Evolutionary conservation across 495 filamentous ascomycete genomes (phyloP).

Genomic region (Trichodelitschia bisporula): DNA sequence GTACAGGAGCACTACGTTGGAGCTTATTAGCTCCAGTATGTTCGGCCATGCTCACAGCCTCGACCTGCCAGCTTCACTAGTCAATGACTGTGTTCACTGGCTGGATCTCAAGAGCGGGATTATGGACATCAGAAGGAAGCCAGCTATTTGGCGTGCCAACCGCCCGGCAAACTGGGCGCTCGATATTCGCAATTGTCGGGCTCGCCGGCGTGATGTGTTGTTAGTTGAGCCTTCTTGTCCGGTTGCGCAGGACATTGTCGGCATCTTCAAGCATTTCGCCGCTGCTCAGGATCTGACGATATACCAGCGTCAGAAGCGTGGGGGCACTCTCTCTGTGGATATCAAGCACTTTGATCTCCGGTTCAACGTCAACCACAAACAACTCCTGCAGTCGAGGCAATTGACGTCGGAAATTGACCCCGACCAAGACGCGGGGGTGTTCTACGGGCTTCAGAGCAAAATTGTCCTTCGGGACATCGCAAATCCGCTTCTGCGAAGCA

Average conservation of each 20-base stretch:
- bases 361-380: slow-evolving; percentile 10
- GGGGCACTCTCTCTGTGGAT: slow-evolving; percentile 8
- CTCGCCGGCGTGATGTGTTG: background rate
- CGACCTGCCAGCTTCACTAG: slow-evolving; percentile 10
- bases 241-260: slow-evolving; percentile 3
- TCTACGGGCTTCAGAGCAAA: slow-evolving; percentile 23
- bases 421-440: slow-evolving; percentile 19
- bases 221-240: slow-evolving; percentile 10
- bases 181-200: slow-evolving; percentile 7
- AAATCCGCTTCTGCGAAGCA: slow-evolving; percentile 14
- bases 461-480: slow-evolving; percentile 20
- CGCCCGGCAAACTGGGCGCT: slow-evolving; percentile 9
- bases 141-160: slow-evolving; percentile 8
- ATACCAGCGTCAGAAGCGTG: slow-evolving; percentile 4
- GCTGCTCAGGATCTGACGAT: slow-evolving; percentile 5
- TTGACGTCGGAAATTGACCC: slow-evolving; percentile 11
- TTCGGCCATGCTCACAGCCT: slow-evolving; percentile 9
- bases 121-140: slow-evolving; percentile 10
- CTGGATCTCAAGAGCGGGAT: slow-evolving; percentile 9
- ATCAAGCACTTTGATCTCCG: slow-evolving; percentile 10
- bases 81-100: slow-evolving; percentile 11
- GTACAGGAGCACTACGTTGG: slow-evolving; percentile 5
- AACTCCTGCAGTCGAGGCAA: slow-evolving; percentile 7
- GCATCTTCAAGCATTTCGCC: slow-evolving; percentile 9
- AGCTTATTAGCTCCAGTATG: slow-evolving; percentile 14